These are phyloP conservation scores for Emergomyces africanus DNA, from an alignment of 2,329 filamentous ascomycete genomes.

Conservation along the genomic window DNA sequence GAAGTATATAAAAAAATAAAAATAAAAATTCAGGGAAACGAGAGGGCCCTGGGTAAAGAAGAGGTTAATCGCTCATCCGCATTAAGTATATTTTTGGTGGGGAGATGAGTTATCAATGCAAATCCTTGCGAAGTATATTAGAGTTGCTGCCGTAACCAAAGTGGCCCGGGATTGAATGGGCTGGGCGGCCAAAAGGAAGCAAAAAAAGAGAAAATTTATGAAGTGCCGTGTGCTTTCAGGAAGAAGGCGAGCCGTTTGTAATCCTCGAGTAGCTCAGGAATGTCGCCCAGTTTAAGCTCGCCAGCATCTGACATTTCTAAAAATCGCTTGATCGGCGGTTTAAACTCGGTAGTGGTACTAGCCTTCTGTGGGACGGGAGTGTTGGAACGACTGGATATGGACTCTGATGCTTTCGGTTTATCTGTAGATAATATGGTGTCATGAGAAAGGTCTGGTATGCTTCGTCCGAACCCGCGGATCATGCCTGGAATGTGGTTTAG, in stretches of 20 bases:
- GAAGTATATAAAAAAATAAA: background rate
- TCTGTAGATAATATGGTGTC: slow-evolving; percentile 25
- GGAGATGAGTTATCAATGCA: background rate
- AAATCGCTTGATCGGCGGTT: slow-evolving; percentile 57
- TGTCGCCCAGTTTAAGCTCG: slow-evolving; percentile 61
- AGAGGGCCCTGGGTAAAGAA: background rate
- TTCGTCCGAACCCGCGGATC: slow-evolving; percentile 59
- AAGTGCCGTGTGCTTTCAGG: slow-evolving; percentile 37
- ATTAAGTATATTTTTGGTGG: background rate
- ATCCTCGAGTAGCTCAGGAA: slow-evolving; percentile 57
- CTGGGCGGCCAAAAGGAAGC: background rate
- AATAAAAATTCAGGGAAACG: background rate
- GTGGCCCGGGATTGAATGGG: background rate
- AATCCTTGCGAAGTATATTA: background rate
- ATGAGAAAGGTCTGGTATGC: slow-evolving; percentile 12
- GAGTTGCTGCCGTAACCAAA: background rate
- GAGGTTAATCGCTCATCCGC: background rate
- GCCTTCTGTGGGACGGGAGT: slow-evolving; percentile 5
- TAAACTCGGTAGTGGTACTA: slow-evolving; percentile 20
- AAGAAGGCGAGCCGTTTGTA: slow-evolving; percentile 58
- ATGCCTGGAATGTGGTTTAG: slow-evolving; percentile 67
- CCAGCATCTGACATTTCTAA: slow-evolving; percentile 57
- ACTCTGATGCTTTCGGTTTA: slow-evolving; percentile 21
- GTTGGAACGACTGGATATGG: slow-evolving; percentile 43
- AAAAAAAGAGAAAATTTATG: background rate